Conservation (phyloP, 2,329 filamentous ascomycete species). For the Phaeophleospora eucalypticola region DNA sequence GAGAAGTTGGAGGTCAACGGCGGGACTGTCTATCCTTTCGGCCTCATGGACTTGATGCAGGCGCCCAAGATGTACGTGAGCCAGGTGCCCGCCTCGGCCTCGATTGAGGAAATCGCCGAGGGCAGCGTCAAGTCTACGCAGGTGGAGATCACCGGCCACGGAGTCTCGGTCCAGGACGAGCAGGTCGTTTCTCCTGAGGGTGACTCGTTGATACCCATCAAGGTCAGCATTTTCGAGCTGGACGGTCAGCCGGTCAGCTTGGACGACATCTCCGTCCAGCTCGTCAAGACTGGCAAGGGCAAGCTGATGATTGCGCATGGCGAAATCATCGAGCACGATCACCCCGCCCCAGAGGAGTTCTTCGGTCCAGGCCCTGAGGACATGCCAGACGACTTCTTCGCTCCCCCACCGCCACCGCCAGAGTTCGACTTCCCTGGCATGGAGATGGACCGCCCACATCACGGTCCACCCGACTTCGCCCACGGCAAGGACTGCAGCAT, state of each 20-base stretch:
- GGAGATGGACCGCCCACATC: constrained; percentile 5
- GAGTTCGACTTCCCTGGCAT: constrained; percentile 1
- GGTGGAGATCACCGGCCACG: constrained; percentile 30
- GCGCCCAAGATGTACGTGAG: constrained; percentile 19
- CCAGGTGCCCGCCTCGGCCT: constrained; percentile 24
- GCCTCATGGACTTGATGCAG: constrained; percentile 8
- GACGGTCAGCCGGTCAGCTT: constrained; percentile 50
- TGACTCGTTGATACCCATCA: constrained; percentile 51
- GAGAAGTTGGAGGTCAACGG: constrained; percentile 55
- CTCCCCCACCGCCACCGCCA: constrained; percentile 16
- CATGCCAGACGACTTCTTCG: constrained; percentile 9
- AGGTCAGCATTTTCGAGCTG: constrained; percentile 59
- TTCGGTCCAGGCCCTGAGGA: constrained; percentile 10
- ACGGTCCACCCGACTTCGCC: constrained; percentile 5
- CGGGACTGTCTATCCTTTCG: constrained; percentile 54
- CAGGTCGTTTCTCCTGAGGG: constrained; percentile 50
- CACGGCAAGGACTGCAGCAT: constrained; percentile 36
- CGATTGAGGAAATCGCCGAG: constrained; percentile 21
- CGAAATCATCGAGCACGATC: constrained; percentile 4
- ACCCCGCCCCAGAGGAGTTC: constrained; percentile 11
- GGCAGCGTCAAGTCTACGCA: constrained; percentile 33
- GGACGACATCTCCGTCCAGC: constrained; percentile 54
- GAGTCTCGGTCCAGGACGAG: constrained; percentile 35
- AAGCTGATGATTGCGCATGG: constrained; percentile 52
- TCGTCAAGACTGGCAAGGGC: constrained; percentile 56